Base-by-base conservation (phyloP, 306 rosid species). In the Arachis hypogaea region DNA sequence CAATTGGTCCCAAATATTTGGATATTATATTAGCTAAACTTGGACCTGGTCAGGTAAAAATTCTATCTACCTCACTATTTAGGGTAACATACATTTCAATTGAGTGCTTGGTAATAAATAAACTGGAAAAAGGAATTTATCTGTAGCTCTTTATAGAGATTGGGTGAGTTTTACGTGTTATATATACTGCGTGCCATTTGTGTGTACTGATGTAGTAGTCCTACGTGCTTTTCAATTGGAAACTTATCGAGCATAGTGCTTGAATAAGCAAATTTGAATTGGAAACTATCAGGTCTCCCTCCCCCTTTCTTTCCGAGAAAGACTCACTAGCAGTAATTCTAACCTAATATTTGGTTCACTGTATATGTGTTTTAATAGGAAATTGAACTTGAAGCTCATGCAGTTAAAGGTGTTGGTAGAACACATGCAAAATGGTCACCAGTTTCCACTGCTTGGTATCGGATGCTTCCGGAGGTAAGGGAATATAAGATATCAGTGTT, bases 351-450 rank as follows among this genome's bases (percentile, higher is more conserved):
- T 0, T 14, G 40, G 51, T n/a, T 33, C 62, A 75, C 51, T 46
- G 44, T 18, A 18, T 42, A 18, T 22, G 29, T 76, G 18, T 44
- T 71, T 74, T 58, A 56, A 60, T 80, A 94, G 99, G 99, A 88
- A 85, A 92, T 94, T 66, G 99, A 94, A 83, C 88, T 94, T 44
- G 99, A 94, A 89, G 97, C 82, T 47, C 99, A 88, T 84, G 99
- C 96, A 65, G 97, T 94, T 61, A 94, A 94, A 88, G 99, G 99
- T 57, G 30, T 89, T 64, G 99, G 99, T 75, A 89, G 80, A 88
- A 88, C 90, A 52, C 99, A 94, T 69, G 96, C 99, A 78, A 94
- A 94, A 78, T 94, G 99, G 97, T 94, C 97, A 5, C 99, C 99
- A 0, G 99, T 92, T 83, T 89, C 90, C 50, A 92, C 99, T 74